Evolutionary conservation across 1,284 basidiomycete genomes (phyloP), one percentile per base, ranked within the genome.

Genomic region (Malassezia vespertilionis): DNA sequence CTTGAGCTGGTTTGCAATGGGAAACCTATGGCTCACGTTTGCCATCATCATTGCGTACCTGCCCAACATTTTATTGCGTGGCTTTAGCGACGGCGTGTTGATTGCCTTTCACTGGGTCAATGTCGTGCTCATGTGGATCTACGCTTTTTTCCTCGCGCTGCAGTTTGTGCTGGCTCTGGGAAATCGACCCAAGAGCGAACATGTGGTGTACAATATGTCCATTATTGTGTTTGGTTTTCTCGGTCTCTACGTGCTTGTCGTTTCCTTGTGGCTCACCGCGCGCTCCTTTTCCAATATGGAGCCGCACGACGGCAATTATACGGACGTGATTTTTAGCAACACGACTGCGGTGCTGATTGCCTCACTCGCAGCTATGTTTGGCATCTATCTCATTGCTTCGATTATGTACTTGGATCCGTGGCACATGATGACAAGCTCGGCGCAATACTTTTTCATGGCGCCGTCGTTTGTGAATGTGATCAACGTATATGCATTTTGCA

Each of bases 371-470:
- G 67, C 67, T 9, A 70, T 64, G 30, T 70, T 65, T 42, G 67
- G 66, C 17, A 55, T 70, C 33, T 70, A 70, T 73, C 76, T 89
- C 52, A 70, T 84, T 22, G 79, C 86, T 1, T 93, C 87, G 1
- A 79, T 90, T 72, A 79, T 95, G 61, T 96, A 90, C 65, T 86
- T 89, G 51, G 90, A 96, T 73, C 90, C 90, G 5, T 95, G 90
- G 90, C 90, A 96, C 71, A 86, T 97, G 82, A 80, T 91, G 72
- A 87, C 86, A n/a, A 89, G 86, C 63, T 90, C 95, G 77, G 76
- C 83, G 58, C 90, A 93, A 72, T 96, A 93, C 71, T 56, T 62
- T 60, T 80, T 82, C 56, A 72, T 93, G 43, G 89, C 88, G 14
- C 86, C 86, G 0, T 86, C 83, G 60, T 90, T 91, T 74, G 88